Conservation (phyloP, 2,329 filamentous ascomycete genomes). For the Dothidotthia symphoricarpi region DNA sequence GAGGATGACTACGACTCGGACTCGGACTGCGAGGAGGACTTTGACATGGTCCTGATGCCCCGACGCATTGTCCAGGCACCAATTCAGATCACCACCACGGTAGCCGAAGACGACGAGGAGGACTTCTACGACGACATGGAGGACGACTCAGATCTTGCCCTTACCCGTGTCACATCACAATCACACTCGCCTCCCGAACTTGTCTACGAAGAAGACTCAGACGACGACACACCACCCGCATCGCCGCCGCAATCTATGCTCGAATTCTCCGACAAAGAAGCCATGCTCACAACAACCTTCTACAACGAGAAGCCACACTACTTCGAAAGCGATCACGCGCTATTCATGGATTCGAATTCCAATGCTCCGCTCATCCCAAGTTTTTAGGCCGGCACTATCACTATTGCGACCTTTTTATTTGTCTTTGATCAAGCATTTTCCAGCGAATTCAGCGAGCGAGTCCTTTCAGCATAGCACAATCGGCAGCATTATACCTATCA, state of each 20-base stretch:
- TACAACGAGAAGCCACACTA: conserved; percentile 44
- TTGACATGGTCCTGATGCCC: conserved; percentile 46
- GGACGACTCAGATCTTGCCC: conserved; percentile 48
- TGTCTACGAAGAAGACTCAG: conserved; percentile 50
- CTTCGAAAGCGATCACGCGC: conserved; percentile 40
- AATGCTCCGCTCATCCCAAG: conserved; percentile 42
- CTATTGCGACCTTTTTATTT: conserved; percentile 33
- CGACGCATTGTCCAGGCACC: conserved; percentile 43
- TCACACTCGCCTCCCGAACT: conserved; percentile 52
- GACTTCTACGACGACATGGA: conserved; percentile 50
- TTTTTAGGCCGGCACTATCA: conserved; percentile 35
- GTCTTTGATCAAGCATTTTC: conserved; percentile 37
- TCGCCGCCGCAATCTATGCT: conserved; percentile 48
- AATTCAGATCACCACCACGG: conserved; percentile 46
- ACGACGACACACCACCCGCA: conserved; percentile 50
- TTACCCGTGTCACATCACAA: conserved; percentile 46
- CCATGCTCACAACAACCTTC: conserved; percentile 48
- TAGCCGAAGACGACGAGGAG: conserved; percentile 45
- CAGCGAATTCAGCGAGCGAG: conserved; percentile 30
- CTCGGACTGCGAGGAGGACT: conserved; percentile 55
- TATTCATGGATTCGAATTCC: conserved; percentile 45
- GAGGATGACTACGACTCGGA: conserved; percentile 49
- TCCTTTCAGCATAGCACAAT: conserved; percentile 31
- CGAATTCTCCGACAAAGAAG: conserved; percentile 49
- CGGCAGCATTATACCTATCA: conserved; percentile 32